Conservation (phyloP, 345 rosid species). For the Litchi chinensis region DNA sequence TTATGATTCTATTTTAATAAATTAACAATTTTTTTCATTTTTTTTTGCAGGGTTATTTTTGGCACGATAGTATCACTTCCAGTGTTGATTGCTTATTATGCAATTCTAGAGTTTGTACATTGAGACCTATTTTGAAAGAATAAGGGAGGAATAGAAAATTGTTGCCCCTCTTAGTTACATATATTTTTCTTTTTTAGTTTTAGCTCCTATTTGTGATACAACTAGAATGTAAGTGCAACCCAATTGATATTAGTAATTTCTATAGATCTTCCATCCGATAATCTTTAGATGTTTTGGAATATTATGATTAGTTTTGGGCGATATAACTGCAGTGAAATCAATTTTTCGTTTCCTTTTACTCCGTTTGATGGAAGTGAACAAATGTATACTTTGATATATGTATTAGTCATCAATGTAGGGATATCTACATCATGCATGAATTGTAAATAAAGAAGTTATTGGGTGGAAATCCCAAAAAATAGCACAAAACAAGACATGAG, state of each 20-base stretch:
- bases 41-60: constrained; percentile 64
- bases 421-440: too few species aligned
- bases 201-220: not conserved
- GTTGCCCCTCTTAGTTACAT: not conserved
- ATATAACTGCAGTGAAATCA: too few species aligned
- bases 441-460: too few species aligned
- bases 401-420: too few species aligned
- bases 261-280: not conserved
- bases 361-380: not conserved
- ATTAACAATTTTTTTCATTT: not conserved
- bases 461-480: too few species aligned
- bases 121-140: constrained; percentile 9
- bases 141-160: not conserved
- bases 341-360: too few species aligned
- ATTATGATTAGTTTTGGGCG: not conserved
- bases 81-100: constrained; percentile 63
- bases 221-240: not conserved
- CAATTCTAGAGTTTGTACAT: constrained; percentile 42
- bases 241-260: not conserved
- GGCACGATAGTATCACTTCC: constrained; percentile 72
- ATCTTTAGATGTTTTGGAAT: not conserved
- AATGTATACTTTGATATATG: too few species aligned
- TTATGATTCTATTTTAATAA: not conserved
- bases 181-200: too few species aligned
- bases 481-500: too few species aligned